phyloP scores from a whole-genome alignment of 805 yeast genomes.

The Myxozyma monticola region DNA sequence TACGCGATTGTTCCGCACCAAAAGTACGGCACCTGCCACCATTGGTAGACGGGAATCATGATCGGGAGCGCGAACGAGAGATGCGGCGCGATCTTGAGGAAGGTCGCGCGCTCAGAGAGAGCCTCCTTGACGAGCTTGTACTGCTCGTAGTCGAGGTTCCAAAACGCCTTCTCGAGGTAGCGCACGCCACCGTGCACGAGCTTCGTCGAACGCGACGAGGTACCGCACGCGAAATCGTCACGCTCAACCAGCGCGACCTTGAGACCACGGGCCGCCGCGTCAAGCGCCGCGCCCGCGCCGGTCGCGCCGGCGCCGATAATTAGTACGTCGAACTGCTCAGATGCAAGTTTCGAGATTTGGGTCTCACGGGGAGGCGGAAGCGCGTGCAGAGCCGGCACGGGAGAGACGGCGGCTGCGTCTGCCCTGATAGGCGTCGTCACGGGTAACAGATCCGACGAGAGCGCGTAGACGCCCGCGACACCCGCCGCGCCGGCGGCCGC shows the following conservation, averaged over 20 bases:
- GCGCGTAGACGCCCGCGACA: slow-evolving; percentile 8
- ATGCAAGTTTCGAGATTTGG: slow-evolving; percentile 20
- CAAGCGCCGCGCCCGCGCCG: slow-evolving; percentile 90
- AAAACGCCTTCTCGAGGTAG: slow-evolving; percentile 90
- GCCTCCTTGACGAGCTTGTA: slow-evolving; percentile 87
- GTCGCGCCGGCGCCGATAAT: slow-evolving; percentile 96
- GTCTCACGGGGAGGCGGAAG: slow-evolving; percentile 29
- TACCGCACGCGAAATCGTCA: slow-evolving; percentile 87
- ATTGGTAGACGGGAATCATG: slow-evolving; percentile 91
- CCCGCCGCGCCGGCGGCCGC: slow-evolving; percentile 1
- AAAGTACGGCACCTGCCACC: slow-evolving; percentile 95
- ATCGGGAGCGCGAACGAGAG: slow-evolving; percentile 82
- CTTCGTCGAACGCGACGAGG: slow-evolving; percentile 90
- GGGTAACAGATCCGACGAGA: no score
- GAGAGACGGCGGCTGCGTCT: background rate
- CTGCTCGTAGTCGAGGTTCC: slow-evolving; percentile 88
- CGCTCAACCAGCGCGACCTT: slow-evolving; percentile 85
- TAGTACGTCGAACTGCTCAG: slow-evolving; percentile 64
- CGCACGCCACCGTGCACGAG: slow-evolving; percentile 98
- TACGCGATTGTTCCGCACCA: slow-evolving; percentile 88
- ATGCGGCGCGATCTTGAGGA: slow-evolving; percentile 90
- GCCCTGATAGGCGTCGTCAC: background rate
- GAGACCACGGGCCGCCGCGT: slow-evolving; percentile 86
- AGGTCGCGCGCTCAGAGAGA: slow-evolving; percentile 78
- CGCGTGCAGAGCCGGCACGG: slow-evolving; percentile 16